Conservation (phyloP, 1,284 basidiomycete genomes). For the Ustilago cynodontis region DNA sequence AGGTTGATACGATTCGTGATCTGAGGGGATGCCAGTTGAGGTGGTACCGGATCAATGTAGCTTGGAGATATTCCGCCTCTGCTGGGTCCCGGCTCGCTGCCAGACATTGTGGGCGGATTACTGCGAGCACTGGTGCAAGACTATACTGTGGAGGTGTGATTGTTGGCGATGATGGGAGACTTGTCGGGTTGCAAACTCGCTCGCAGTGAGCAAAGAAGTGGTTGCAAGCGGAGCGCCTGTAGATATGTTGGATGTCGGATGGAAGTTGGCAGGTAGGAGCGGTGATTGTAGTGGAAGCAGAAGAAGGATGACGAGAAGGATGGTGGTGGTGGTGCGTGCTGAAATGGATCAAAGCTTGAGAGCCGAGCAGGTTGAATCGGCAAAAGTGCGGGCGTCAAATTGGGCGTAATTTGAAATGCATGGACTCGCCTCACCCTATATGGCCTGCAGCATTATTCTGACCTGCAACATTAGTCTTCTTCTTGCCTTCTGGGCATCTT, state of each 20-base stretch:
- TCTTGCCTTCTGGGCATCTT: background rate
- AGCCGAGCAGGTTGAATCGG: conserved; percentile 5
- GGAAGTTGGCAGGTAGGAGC: background rate
- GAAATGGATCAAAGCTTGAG: conserved; percentile 1
- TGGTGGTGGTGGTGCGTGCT: conserved; percentile 6
- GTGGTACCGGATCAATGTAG: conserved; percentile 21
- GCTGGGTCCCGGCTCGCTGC: conserved; percentile 28
- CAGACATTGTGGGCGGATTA: background rate
- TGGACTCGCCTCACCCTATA: no score
- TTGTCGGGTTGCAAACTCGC: background rate
- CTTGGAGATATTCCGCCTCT: conserved; percentile 13
- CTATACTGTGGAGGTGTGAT: background rate
- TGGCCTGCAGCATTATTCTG: no score
- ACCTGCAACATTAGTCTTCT: background rate
- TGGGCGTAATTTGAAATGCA: conserved; percentile 9
- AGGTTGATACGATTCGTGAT: conserved; percentile 56
- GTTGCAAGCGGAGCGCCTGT: background rate
- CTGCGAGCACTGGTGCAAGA: background rate
- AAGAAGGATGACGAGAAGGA: background rate
- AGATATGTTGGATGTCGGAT: background rate
- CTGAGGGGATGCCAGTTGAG: conserved; percentile 27
- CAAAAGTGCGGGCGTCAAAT: conserved; percentile 17
- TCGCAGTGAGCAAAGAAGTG: background rate
- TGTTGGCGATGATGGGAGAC: background rate
- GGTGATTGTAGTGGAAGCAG: background rate